These are phyloP conservation scores for Sclerospora graminicola DNA, from an alignment of 352 stramenopile genomes.

Conservation along the genomic window DNA sequence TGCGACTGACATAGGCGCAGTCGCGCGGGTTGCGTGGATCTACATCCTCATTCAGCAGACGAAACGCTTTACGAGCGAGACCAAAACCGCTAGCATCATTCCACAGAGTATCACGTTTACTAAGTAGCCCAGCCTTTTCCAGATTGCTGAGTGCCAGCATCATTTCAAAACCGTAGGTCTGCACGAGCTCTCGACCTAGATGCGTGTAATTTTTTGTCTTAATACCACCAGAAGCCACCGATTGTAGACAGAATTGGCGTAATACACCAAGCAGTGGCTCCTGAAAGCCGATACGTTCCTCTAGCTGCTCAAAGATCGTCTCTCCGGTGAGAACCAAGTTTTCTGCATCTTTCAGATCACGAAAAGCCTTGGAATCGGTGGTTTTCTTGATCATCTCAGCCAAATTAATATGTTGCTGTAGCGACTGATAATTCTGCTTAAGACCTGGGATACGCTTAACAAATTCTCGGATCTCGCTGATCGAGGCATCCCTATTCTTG, in stretches of 20 bases:
- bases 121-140: conserved; percentile 89
- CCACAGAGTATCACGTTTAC: conserved; percentile 83
- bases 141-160: conserved; percentile 89
- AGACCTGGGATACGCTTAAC: conserved; percentile 95
- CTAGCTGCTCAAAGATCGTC: conserved; percentile 90
- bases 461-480: conserved; percentile 97
- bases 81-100: conserved; percentile 76
- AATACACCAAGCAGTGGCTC: conserved; percentile 88
- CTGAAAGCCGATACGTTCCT: conserved; percentile 92
- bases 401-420: conserved; percentile 97
- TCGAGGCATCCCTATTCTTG: conserved; percentile 92
- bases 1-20: conserved; percentile 86
- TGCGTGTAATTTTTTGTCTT: conserved; percentile 92
- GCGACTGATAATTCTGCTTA: conserved; percentile 90
- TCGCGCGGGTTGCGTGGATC: conserved; percentile 90
- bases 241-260: conserved; percentile 91
- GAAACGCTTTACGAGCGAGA: conserved; percentile 83
- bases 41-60: conserved; percentile 93
- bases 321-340: conserved; percentile 94
- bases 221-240: conserved; percentile 87
- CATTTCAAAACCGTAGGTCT: conserved; percentile 96
- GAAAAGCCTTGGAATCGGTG: conserved; percentile 89
- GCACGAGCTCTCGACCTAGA: conserved; percentile 89
- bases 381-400: conserved; percentile 93
- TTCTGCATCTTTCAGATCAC: conserved; percentile 92